Conservation (phyloP, 495 filamentous ascomycete genomes). For the Aspergillus bertholletiae region DNA sequence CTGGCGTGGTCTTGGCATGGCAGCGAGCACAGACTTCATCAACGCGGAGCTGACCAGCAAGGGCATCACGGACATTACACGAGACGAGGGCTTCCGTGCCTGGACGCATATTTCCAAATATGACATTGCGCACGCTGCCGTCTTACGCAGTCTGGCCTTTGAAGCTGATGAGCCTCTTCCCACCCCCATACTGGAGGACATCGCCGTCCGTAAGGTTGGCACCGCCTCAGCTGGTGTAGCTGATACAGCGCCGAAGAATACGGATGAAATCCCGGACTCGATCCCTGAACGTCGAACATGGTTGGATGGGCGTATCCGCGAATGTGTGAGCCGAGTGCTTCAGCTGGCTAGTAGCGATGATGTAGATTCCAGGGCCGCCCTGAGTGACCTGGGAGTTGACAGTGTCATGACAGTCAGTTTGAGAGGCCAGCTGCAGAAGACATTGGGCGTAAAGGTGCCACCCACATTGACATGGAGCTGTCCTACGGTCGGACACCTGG, state of each 20-base stretch:
- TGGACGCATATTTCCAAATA: constrained; percentile 32
- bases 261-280: constrained; percentile 17
- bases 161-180: constrained; percentile 21
- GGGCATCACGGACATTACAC: constrained; percentile 37
- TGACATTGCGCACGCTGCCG: constrained; percentile 30
- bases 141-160: constrained; percentile 21
- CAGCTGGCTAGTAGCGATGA: constrained; percentile 23
- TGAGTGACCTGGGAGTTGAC: constrained; percentile 36
- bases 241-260: constrained; percentile 9
- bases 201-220: constrained; percentile 17
- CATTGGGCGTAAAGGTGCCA: constrained; percentile 29
- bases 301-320: too few species aligned
- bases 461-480: constrained; percentile 36
- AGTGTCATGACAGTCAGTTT: constrained; percentile 39
- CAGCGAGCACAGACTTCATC: constrained; percentile 33
- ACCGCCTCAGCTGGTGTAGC: background rate
- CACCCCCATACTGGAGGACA: constrained; percentile 25
- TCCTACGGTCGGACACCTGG: constrained; percentile 33
- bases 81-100: constrained; percentile 38
- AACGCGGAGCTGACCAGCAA: constrained; percentile 31
- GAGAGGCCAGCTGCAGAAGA: constrained; percentile 29
- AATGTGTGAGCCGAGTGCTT: constrained; percentile 21
- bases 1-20: constrained; percentile 39
- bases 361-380: constrained; percentile 23
- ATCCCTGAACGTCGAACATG: constrained; percentile 10